phyloP scores from a whole-genome alignment of 345 rosid species.

The Tarenaya hassleriana region DNA sequence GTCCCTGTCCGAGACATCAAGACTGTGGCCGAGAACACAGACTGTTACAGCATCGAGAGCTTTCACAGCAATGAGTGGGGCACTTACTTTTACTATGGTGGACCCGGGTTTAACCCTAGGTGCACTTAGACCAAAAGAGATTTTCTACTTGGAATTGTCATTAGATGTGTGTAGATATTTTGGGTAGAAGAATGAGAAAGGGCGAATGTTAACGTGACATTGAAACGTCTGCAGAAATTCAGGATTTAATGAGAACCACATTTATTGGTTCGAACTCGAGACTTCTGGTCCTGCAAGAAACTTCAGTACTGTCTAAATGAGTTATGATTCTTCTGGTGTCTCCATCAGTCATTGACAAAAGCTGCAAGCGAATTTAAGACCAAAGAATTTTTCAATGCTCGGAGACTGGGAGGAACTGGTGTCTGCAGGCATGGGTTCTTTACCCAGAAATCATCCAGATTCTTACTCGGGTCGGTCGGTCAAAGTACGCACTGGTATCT shows the following conservation, averaged over 20 bases:
- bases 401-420: slow-evolving; percentile 53
- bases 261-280: too few species aligned
- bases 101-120: slow-evolving; percentile 71
- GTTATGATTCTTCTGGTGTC: too few species aligned
- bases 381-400: too few species aligned
- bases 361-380: too few species aligned
- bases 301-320: too few species aligned
- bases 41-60: slow-evolving; percentile 80
- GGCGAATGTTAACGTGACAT: too few species aligned
- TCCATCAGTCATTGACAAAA: too few species aligned
- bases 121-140: slow-evolving; percentile 54
- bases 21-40: slow-evolving; percentile 77
- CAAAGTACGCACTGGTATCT: slow-evolving; percentile 45
- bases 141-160: too few species aligned
- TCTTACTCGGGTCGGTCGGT: slow-evolving; percentile 32
- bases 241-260: too few species aligned
- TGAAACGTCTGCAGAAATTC: too few species aligned
- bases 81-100: slow-evolving; percentile 84
- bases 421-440: slow-evolving; percentile 53
- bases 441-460: slow-evolving; percentile 29
- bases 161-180: too few species aligned
- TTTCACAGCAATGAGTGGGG: slow-evolving; percentile 83
- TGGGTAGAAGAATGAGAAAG: neutral
- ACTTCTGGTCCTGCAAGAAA: too few species aligned
- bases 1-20: slow-evolving; percentile 55